A percentile compares a stretch with the other conserved stretches of the same genome.
phyloP scores from a whole-genome alignment of 2,329 filamentous ascomycete species.

The Xylariaceae sp. region DNA sequence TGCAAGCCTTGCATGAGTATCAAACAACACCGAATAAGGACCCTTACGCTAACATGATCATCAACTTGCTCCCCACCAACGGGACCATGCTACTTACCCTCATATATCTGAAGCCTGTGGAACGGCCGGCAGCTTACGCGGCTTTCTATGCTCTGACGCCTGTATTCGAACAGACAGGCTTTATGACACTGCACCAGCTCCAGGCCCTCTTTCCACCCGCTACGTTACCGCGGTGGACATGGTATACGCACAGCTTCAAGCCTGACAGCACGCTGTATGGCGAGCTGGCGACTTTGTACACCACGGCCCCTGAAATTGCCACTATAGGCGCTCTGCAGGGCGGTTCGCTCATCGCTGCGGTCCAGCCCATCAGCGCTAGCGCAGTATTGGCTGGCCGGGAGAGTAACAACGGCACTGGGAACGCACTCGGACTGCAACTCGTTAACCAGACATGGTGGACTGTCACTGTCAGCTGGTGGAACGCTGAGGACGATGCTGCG shows the following conservation, averaged over 20 bases:
- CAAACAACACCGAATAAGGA: conserved; percentile 17
- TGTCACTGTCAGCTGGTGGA: conserved; percentile 11
- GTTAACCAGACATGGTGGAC: conserved; percentile 22
- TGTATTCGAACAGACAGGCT: conserved; percentile 6
- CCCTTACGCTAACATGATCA: conserved; percentile 19
- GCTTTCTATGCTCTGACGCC: conserved; percentile 17
- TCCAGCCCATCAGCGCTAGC: conserved; percentile 13
- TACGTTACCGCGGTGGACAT: conserved; percentile 8
- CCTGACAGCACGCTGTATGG: conserved; percentile 1
- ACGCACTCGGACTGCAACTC: conserved; percentile 17
- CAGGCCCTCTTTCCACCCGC: conserved; percentile 2
- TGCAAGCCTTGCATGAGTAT: conserved; percentile 5
- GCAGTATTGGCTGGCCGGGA: background rate
- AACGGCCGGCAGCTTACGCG: conserved; percentile 9
- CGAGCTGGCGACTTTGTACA: conserved; percentile 1
- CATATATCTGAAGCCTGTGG: conserved; percentile 22
- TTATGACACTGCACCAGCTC: conserved; percentile 15
- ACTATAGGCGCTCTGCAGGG: background rate
- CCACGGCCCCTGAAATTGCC: conserved; percentile 8
- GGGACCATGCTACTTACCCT: background rate
- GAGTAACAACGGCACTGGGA: conserved; percentile 8
- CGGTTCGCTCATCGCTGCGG: conserved; percentile 9
- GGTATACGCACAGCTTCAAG: conserved; percentile 12
- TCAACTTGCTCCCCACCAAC: conserved; percentile 10
- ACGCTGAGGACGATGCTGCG: conserved; percentile 11